Conservation (phyloP, 176 grass and related monocot genomes). For the Eleusine indica region DNA sequence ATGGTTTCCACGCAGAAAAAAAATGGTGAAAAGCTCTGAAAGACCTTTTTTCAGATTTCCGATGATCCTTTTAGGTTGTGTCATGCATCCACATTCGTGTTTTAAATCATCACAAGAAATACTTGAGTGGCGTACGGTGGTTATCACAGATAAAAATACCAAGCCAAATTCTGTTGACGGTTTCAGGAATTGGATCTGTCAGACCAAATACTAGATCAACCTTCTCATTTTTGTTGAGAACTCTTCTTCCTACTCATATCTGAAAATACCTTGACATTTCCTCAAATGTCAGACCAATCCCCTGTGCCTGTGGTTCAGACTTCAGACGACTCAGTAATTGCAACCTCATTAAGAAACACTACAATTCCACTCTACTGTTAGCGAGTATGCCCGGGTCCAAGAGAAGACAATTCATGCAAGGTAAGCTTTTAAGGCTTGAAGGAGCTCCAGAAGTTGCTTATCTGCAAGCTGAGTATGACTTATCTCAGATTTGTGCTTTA, state of each 20-base stretch:
- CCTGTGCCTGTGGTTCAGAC: slow-evolving; percentile 8
- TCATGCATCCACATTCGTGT: too few species aligned
- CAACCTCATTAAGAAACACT: slow-evolving; percentile 30
- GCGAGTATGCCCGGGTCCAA: background rate
- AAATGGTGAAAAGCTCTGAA: too few species aligned
- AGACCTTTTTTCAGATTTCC: too few species aligned
- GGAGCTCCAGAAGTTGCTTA: slow-evolving; percentile 27
- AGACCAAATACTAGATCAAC: slow-evolving; percentile 42
- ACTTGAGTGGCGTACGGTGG: too few species aligned
- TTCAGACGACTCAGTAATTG: slow-evolving; percentile 6
- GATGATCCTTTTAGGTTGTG: too few species aligned
- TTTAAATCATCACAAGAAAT: too few species aligned
- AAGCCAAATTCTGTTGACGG: slow-evolving; percentile 36
- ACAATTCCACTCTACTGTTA: slow-evolving; percentile 29
- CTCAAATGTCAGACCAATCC: slow-evolving; percentile 34
- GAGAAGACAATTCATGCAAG: slow-evolving; percentile 42
- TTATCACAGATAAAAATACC: background rate
- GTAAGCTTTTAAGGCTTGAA: slow-evolving; percentile 35
- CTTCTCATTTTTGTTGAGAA: slow-evolving; percentile 35
- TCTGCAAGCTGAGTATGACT: slow-evolving; percentile 10
- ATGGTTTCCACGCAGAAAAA: too few species aligned
- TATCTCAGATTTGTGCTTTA: slow-evolving; percentile 16
- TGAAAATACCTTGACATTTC: slow-evolving; percentile 27
- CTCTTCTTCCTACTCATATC: background rate
- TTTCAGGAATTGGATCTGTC: slow-evolving; percentile 14